Conservation (phyloP, 352 stramenopile species). For the Albugo laibachii region DNA sequence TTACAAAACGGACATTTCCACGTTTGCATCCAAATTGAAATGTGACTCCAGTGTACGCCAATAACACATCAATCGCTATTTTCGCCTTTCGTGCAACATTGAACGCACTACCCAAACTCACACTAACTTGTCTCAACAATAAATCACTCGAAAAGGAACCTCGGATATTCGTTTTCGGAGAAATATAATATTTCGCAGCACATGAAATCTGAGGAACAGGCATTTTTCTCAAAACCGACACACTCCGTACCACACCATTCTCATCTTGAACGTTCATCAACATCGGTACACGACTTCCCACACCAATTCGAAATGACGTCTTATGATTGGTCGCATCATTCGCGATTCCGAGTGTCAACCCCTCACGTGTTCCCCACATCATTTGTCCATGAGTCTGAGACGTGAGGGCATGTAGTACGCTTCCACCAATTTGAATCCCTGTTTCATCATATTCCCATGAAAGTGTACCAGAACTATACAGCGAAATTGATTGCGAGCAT, state of each 20-base stretch:
- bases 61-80: constrained; percentile 31
- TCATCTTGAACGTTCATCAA: no score
- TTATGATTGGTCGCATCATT: constrained; percentile 17
- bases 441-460: constrained; percentile 53
- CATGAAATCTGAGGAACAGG: no score
- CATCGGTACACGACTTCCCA: no score
- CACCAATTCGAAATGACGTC: no score
- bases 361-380: constrained; percentile 67
- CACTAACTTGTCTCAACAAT: no score
- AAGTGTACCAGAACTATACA: constrained; percentile 44
- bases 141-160: no score
- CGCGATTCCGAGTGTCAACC: constrained; percentile 38
- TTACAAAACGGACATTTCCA: constrained; percentile 58
- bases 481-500: constrained; percentile 52
- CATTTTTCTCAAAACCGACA: no score
- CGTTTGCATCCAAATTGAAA: constrained; percentile 51
- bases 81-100: constrained; percentile 1
- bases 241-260: no score
- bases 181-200: no score
- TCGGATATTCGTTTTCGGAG: no score
- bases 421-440: constrained; percentile 46
- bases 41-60: constrained; percentile 32
- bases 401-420: constrained; percentile 41
- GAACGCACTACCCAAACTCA: no score
- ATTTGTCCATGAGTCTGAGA: constrained; percentile 44